phyloP scores from a whole-genome alignment of 1,284 basidiomycete genomes.

The Ustilago xerochloae region DNA sequence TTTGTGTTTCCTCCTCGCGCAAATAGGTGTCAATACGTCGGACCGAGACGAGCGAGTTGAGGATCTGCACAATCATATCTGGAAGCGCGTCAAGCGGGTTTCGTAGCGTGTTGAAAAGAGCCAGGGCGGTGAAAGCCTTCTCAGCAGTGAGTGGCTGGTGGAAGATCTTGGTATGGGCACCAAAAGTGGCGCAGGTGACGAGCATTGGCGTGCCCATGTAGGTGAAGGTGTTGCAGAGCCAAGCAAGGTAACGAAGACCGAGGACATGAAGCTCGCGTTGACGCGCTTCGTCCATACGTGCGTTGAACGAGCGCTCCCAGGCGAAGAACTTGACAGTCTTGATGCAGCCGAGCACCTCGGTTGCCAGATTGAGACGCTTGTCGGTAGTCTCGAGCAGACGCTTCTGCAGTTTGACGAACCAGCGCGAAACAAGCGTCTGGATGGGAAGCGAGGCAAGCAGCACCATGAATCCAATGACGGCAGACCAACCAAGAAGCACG shows the following conservation, averaged over 20 bases:
- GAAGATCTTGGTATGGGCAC: slow-evolving; percentile 73
- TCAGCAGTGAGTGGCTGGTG: slow-evolving; percentile 71
- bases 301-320: slow-evolving; percentile 69
- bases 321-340: slow-evolving; percentile 76
- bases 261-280: slow-evolving; percentile 70
- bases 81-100: slow-evolving; percentile 61
- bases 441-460: slow-evolving; percentile 63
- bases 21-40: slow-evolving; percentile 70
- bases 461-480: slow-evolving; percentile 67
- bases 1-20: slow-evolving; percentile 72
- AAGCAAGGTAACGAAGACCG: slow-evolving; percentile 69
- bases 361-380: slow-evolving; percentile 71
- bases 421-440: slow-evolving; percentile 68
- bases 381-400: slow-evolving; percentile 72
- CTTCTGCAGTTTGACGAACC: slow-evolving; percentile 71
- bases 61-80: slow-evolving; percentile 70
- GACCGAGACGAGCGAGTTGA: slow-evolving; percentile 67
- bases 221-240: slow-evolving; percentile 68
- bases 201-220: slow-evolving; percentile 74
- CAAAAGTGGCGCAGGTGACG: slow-evolving; percentile 77
- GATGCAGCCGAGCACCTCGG: slow-evolving; percentile 73
- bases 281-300: slow-evolving; percentile 70
- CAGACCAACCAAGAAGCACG: slow-evolving; percentile 71
- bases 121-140: slow-evolving; percentile 72
- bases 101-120: slow-evolving; percentile 70